Evolutionary conservation across 2,329 filamentous ascomycete genomes (phyloP).

Genomic region (Colletotrichum sp.): DNA sequence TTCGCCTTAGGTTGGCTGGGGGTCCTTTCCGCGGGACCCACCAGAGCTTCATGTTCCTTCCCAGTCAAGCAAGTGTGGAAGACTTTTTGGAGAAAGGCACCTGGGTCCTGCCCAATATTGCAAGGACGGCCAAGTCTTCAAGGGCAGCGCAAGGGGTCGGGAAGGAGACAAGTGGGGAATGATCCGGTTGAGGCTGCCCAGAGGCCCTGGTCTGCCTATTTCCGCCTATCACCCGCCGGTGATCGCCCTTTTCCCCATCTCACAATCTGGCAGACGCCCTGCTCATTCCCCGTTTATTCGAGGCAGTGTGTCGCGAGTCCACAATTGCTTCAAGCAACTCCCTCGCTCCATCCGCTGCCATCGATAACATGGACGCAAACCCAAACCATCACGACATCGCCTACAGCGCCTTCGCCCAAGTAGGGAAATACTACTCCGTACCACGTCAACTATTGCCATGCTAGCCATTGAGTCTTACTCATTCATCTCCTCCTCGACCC

Average conservation of each 20-base stretch:
- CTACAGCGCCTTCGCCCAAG: not conserved
- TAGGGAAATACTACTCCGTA: not conserved
- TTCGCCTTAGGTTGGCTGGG: not conserved
- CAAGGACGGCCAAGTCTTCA: not conserved
- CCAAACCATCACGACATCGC: not conserved
- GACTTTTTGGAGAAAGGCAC: not conserved
- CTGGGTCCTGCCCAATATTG: not conserved
- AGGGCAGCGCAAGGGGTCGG: not conserved
- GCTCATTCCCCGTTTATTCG: not conserved
- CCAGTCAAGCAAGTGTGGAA: not conserved
- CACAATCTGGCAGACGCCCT: not conserved
- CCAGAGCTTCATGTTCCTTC: not conserved
- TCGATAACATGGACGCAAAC: not conserved
- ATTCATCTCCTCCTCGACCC: not conserved
- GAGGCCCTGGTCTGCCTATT: not conserved
- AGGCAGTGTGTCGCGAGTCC: not conserved
- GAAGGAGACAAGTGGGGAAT: not conserved
- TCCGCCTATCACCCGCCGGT: not conserved
- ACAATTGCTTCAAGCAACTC: constrained; percentile 1
- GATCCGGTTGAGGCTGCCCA: constrained; percentile 1
- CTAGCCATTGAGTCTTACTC: not conserved
- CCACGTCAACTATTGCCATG: not conserved
- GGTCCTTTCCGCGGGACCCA: not conserved
- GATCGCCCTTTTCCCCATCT: not conserved
- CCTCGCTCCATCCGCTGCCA: not conserved